Conservation (phyloP, 768 basidiomycete genomes). For the Lactarius pseudohatsudake region DNA sequence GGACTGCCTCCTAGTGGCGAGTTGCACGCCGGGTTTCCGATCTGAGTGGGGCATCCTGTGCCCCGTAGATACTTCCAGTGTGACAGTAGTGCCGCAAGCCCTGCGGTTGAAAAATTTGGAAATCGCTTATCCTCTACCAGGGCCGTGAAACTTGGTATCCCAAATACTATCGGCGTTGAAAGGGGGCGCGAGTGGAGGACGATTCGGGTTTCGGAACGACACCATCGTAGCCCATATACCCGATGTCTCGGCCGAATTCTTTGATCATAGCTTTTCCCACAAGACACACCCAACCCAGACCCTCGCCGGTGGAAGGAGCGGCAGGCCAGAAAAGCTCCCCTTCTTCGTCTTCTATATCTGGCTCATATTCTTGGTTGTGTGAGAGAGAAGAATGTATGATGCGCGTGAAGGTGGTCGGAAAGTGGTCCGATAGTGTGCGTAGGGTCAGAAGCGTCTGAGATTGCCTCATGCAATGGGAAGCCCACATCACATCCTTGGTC, state of each 20-base stretch:
- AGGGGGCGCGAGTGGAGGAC: slow-evolving; percentile 9
- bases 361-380: slow-evolving; percentile 70
- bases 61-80: slow-evolving; percentile 7
- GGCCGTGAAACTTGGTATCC: slow-evolving; percentile 2
- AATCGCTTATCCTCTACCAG: slow-evolving; percentile 1
- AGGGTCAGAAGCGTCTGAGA: slow-evolving; percentile 57
- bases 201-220: slow-evolving; percentile 66
- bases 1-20: not conserved
- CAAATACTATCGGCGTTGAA: slow-evolving; percentile 25
- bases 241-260: slow-evolving; percentile 74
- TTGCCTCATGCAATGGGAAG: slow-evolving; percentile 27
- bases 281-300: slow-evolving; percentile 83
- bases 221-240: slow-evolving; percentile 69
- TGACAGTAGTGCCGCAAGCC: not conserved
- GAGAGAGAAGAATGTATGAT: slow-evolving; percentile 64
- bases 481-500: slow-evolving; percentile 45
- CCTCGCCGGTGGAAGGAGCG: slow-evolving; percentile 69
- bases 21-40: slow-evolving; percentile 11
- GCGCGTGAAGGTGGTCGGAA: slow-evolving; percentile 73
- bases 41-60: slow-evolving; percentile 11
- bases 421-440: slow-evolving; percentile 65
- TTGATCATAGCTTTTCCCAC: slow-evolving; percentile 86
- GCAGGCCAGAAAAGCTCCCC: slow-evolving; percentile 86
- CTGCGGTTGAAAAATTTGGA: not conserved
- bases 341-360: slow-evolving; percentile 82